These are phyloP conservation scores for Chlorociboria aeruginascens DNA, from an alignment of 495 filamentous ascomycete genomes.

Conservation along the genomic window DNA sequence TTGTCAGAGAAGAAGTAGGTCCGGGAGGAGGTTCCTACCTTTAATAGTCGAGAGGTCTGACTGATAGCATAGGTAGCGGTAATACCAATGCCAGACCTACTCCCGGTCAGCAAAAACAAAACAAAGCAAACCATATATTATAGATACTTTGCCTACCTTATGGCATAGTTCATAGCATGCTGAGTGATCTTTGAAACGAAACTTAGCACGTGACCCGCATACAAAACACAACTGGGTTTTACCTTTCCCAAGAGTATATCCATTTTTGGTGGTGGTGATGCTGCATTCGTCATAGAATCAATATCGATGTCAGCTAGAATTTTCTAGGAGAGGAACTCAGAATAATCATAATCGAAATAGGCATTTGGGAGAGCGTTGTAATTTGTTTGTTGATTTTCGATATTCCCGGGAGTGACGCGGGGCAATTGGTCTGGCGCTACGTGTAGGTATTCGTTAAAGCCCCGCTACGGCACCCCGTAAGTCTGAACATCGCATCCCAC, in stretches of 20 bases:
- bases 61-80: slow-evolving; percentile 77
- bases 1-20: neutral
- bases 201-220: slow-evolving; percentile 17
- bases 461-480: too few relatives aligned
- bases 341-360: too few relatives aligned
- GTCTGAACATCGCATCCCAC: too few relatives aligned
- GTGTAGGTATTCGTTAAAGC: too few relatives aligned
- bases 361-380: too few relatives aligned
- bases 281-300: too few relatives aligned
- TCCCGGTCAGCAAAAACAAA: slow-evolving; percentile 13
- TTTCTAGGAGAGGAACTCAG: too few relatives aligned
- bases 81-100: slow-evolving; percentile 74
- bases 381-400: too few relatives aligned
- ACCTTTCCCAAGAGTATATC: slow-evolving; percentile 65
- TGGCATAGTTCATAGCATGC: slow-evolving; percentile 87
- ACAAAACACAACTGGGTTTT: slow-evolving; percentile 16
- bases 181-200: slow-evolving; percentile 43
- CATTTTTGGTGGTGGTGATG: slow-evolving; percentile 36
- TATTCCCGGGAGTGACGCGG: too few relatives aligned
- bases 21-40: slow-evolving; percentile 34
- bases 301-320: too few relatives aligned
- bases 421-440: too few relatives aligned
- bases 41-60: slow-evolving; percentile 69
- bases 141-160: slow-evolving; percentile 34
- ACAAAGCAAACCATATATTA: too few relatives aligned